Conservation (phyloP, 2,329 filamentous ascomycete genomes). For the Onygenales sp. region DNA sequence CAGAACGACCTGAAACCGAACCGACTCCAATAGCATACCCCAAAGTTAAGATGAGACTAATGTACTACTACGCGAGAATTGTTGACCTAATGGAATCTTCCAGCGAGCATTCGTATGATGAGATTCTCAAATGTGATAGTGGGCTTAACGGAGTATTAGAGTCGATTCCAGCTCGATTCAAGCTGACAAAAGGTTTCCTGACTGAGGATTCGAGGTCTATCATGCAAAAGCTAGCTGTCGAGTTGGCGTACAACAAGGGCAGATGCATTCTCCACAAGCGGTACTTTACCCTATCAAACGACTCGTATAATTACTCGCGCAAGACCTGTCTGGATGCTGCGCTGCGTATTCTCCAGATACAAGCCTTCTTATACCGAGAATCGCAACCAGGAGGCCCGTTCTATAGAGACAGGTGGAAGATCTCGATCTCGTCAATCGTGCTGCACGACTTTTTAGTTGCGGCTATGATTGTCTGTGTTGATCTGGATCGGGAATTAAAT, state of each 20-base stretch:
- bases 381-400: constrained; percentile 32
- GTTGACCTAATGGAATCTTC: constrained; percentile 9
- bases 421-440: constrained; percentile 33
- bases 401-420: constrained; percentile 33
- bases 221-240: constrained; percentile 21
- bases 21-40: constrained; percentile 15
- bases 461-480: constrained; percentile 38
- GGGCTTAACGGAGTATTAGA: constrained; percentile 13
- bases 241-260: constrained; percentile 23
- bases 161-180: constrained; percentile 10
- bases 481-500: constrained; percentile 24
- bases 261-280: constrained; percentile 28
- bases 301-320: constrained; percentile 31
- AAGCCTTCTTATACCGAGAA: constrained; percentile 34
- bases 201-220: constrained; percentile 5
- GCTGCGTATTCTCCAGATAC: constrained; percentile 33
- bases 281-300: constrained; percentile 24
- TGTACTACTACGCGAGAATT: constrained; percentile 10
- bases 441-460: constrained; percentile 41
- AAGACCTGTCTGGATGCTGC: constrained; percentile 37
- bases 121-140: constrained; percentile 14
- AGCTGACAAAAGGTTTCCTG: constrained; percentile 8
- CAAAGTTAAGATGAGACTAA: constrained; percentile 6
- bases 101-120: constrained; percentile 9
- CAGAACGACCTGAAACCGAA: constrained; percentile 18